Evolutionary conservation across 2,329 filamentous ascomycete genomes (phyloP).

Genomic region (Alternaria metachromatica): DNA sequence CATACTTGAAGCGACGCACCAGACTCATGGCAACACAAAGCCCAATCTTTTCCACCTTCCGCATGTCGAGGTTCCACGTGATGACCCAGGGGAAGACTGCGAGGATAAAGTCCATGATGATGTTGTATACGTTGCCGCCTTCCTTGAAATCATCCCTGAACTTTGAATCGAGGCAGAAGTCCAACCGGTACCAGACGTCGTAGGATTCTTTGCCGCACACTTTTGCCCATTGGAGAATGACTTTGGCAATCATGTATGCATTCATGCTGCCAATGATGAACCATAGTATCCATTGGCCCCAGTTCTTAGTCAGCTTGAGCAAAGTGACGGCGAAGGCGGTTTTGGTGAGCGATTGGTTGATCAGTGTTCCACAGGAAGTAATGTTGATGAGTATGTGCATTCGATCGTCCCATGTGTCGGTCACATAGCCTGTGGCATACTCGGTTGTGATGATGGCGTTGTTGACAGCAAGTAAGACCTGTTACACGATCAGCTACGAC

Average conservation of each 20-base stretch:
- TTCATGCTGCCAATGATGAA: conserved; percentile 61
- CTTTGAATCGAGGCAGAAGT: conserved; percentile 53
- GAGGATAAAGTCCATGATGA: conserved; percentile 62
- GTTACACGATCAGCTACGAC: conserved; percentile 6
- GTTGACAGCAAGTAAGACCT: conserved; percentile 54
- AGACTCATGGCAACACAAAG: conserved; percentile 60
- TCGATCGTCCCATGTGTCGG: conserved; percentile 57
- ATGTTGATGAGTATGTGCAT: conserved; percentile 62
- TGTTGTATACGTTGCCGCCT: conserved; percentile 62
- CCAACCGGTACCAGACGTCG: conserved; percentile 57
- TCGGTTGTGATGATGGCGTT: conserved; percentile 56
- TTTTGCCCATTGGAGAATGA: conserved; percentile 59
- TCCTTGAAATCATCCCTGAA: conserved; percentile 57
- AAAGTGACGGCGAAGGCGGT: conserved; percentile 51
- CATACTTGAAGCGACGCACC: conserved; percentile 14
- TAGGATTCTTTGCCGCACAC: conserved; percentile 54
- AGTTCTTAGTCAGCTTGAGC: conserved; percentile 54
- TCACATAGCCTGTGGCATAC: conserved; percentile 59
- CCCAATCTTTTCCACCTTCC: conserved; percentile 57
- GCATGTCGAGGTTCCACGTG: conserved; percentile 58
- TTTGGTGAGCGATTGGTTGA: conserved; percentile 48
- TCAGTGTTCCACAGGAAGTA: conserved; percentile 48
- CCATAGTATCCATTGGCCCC: conserved; percentile 55
- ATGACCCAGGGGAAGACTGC: conserved; percentile 60
- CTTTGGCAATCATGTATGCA: conserved; percentile 56